Percentiles rank a stretch among this genome's conserved stretches.
Conservation (phyloP, 495 filamentous ascomycete species). For the Penicillium lividum region DNA sequence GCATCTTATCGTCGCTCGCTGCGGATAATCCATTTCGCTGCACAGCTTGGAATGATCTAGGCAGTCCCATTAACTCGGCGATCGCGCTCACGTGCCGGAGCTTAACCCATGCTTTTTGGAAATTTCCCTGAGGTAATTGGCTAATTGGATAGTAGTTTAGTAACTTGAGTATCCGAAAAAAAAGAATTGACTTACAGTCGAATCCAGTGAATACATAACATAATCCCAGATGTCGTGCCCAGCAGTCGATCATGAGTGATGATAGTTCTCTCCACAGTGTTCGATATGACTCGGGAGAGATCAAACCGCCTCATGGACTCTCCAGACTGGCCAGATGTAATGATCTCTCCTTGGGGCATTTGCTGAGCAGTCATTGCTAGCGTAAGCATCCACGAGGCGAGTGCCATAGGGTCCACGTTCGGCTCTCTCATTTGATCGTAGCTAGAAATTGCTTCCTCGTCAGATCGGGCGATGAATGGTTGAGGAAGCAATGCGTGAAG, state of each 20-base stretch:
- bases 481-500: conserved; percentile 22
- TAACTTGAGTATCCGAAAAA: neutral
- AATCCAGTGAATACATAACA: conserved; percentile 23
- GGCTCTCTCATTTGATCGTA: conserved; percentile 27
- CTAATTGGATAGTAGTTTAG: conserved; percentile 6
- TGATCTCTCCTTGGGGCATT: conserved; percentile 8
- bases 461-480: conserved; percentile 15
- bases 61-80: conserved; percentile 33
- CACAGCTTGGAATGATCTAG: conserved; percentile 11
- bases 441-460: conserved; percentile 16
- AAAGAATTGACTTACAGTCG: conserved; percentile 23
- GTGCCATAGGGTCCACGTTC: conserved; percentile 22
- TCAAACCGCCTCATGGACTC: conserved; percentile 5
- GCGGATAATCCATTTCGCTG: conserved; percentile 8
- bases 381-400: conserved; percentile 28
- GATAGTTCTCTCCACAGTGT: conserved; percentile 24
- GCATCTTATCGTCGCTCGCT: conserved; percentile 11
- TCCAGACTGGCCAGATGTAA: neutral
- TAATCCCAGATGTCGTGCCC: conserved; percentile 22
- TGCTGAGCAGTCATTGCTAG: conserved; percentile 29
- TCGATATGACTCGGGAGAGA: conserved; percentile 19
- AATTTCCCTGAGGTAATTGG: conserved; percentile 27
- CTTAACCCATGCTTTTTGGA: conserved; percentile 29
- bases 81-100: conserved; percentile 29
- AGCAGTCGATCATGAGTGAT: conserved; percentile 25